Percentiles rank a stretch among this genome's conserved stretches.
Evolutionary conservation across 768 basidiomycete genomes (phyloP).

Genomic region (Rhodotorula babjevae): DNA sequence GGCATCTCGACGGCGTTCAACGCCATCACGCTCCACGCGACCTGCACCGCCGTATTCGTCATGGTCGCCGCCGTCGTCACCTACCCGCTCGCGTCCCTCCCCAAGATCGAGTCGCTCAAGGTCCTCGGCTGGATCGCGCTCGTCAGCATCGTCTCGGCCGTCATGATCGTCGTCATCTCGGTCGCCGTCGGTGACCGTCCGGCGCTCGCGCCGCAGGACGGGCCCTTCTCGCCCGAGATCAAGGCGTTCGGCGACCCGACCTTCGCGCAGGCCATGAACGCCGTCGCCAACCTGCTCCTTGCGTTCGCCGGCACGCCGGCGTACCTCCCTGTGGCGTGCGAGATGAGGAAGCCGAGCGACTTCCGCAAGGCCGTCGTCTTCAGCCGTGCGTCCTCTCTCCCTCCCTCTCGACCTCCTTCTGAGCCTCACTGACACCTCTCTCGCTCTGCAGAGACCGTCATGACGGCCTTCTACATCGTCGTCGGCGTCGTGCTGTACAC

Average conservation of each 20-base stretch:
- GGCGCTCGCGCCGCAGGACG: slow-evolving; percentile 40
- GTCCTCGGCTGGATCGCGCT: slow-evolving; percentile 44
- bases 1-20: slow-evolving; percentile 47
- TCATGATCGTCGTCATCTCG: slow-evolving; percentile 41
- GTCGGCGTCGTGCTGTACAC: slow-evolving; percentile 39
- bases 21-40: slow-evolving; percentile 45
- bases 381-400: slow-evolving; percentile 13
- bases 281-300: slow-evolving; percentile 46
- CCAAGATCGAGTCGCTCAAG: slow-evolving; percentile 45
- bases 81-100: slow-evolving; percentile 41
- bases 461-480: slow-evolving; percentile 34
- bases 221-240: slow-evolving; percentile 39
- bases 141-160: slow-evolving; percentile 32
- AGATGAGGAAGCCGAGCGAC: slow-evolving; percentile 46
- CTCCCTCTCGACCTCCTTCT: too few species aligned
- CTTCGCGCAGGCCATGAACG: slow-evolving; percentile 45
- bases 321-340: slow-evolving; percentile 42
- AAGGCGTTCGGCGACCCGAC: slow-evolving; percentile 25
- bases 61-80: slow-evolving; percentile 43
- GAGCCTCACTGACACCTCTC: too few species aligned
- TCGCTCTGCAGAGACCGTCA: neutral
- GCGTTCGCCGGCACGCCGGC: slow-evolving; percentile 27
- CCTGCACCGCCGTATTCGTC: slow-evolving; percentile 48
- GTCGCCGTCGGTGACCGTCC: slow-evolving; percentile 42
- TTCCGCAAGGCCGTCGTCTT: slow-evolving; percentile 44